phyloP scores from a whole-genome alignment of 306 rosid species.

The Inga leiocalycina region DNA sequence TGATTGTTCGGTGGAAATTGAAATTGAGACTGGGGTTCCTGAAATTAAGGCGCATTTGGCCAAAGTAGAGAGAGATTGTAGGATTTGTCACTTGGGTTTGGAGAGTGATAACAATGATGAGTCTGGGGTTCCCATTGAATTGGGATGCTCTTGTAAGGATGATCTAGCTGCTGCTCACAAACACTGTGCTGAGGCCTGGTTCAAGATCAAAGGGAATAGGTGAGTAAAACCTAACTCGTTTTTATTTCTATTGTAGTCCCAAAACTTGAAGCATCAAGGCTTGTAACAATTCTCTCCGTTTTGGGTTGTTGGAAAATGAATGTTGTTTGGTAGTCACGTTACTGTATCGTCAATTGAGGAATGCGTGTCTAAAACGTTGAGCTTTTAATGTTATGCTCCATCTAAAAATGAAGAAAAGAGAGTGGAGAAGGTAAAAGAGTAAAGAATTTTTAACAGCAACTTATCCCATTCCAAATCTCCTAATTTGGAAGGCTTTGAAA shows the following conservation, averaged over 20 bases:
- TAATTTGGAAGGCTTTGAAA: background rate
- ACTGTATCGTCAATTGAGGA: background rate
- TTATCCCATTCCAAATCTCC: background rate
- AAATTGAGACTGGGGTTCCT: conserved; percentile 50
- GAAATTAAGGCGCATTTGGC: conserved; percentile 74
- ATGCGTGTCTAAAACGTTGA: background rate
- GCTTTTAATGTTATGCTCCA: background rate
- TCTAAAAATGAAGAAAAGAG: background rate
- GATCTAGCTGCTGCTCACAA: conserved; percentile 83
- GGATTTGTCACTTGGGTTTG: conserved; percentile 88
- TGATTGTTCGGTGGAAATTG: conserved; percentile 60
- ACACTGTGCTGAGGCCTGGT: conserved; percentile 90
- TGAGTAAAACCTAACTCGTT: conserved; percentile 39
- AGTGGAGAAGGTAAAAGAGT: background rate
- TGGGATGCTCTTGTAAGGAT: conserved; percentile 89
- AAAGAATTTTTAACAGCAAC: background rate
- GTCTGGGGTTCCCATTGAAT: conserved; percentile 64
- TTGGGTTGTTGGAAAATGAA: background rate
- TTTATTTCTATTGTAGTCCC: background rate
- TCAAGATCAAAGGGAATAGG: conserved; percentile 84
- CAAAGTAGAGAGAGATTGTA: conserved; percentile 74
- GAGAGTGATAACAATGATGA: conserved; percentile 67
- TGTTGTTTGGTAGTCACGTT: background rate
- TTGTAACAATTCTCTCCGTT: background rate
- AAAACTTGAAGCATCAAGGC: background rate